phyloP scores from a whole-genome alignment of 805 yeast species.

The Cyberlindnera mycetangii region DNA sequence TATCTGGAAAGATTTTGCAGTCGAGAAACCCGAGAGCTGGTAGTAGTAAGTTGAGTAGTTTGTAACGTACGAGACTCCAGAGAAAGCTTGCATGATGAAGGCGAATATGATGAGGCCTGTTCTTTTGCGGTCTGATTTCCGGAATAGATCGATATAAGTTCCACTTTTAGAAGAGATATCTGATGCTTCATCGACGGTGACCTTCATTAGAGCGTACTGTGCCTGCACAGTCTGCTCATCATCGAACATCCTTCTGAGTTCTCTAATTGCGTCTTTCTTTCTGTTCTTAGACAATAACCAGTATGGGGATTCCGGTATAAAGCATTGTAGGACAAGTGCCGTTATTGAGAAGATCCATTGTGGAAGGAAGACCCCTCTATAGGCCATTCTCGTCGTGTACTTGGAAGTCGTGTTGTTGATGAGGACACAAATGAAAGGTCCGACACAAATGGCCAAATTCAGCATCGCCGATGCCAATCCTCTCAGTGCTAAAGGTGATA shows the following conservation, averaged over 20 bases:
- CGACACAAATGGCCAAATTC: constrained; percentile 35
- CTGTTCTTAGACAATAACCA: constrained; percentile 36
- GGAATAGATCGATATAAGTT: constrained; percentile 42
- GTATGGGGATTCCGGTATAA: constrained; percentile 46
- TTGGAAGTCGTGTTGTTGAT: constrained; percentile 25
- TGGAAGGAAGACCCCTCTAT: constrained; percentile 35
- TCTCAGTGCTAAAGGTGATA: constrained; percentile 37
- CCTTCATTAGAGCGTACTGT: constrained; percentile 31
- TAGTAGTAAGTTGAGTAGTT: constrained; percentile 48
- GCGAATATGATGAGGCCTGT: constrained; percentile 34
- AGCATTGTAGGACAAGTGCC: constrained; percentile 31
- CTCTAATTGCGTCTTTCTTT: constrained; percentile 32
- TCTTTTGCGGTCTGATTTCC: constrained; percentile 40
- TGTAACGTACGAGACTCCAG: constrained; percentile 43
- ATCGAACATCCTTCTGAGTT: constrained; percentile 27
- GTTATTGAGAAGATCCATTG: constrained; percentile 21
- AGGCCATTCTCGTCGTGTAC: constrained; percentile 28
- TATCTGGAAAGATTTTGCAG: constrained; percentile 38
- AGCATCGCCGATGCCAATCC: constrained; percentile 35
- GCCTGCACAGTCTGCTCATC: constrained; percentile 24
- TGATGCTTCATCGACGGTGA: constrained; percentile 29
- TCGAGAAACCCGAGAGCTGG: constrained; percentile 43
- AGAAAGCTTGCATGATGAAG: constrained; percentile 41
- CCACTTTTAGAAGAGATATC: constrained; percentile 28
- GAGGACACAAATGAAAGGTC: constrained; percentile 37